Conservation (phyloP, 345 rosid species). For the Cochlearia excelsa region DNA sequence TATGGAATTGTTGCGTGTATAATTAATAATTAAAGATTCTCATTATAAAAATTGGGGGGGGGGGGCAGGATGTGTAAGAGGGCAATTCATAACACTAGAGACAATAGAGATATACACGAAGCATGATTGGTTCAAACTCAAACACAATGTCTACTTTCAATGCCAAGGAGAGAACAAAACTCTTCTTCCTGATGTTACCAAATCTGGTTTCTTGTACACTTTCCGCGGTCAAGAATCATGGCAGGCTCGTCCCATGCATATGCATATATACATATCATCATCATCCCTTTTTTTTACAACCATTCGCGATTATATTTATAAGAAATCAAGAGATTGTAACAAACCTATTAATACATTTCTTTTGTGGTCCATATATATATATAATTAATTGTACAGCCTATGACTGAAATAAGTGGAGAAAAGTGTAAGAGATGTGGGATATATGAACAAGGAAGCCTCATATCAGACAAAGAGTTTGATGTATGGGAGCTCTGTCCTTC, state of each 20-base stretch:
- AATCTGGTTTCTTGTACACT: constrained; percentile 33
- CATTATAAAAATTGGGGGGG: not conserved
- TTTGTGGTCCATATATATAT: no score
- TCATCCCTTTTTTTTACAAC: no score
- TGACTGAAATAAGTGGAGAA: constrained; percentile 48
- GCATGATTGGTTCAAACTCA: constrained; percentile 50
- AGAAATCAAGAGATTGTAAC: no score
- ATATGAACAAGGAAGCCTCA: constrained; percentile 60
- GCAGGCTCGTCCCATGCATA: constrained; percentile 45
- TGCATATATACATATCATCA: no score
- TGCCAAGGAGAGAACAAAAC: constrained; percentile 63
- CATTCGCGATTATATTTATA: no score
- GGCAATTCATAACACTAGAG: constrained; percentile 49
- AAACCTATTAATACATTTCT: no score
- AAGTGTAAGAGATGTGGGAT: constrained; percentile 96
- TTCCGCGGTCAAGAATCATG: constrained; percentile 76
- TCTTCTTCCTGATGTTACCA: constrained; percentile 56
- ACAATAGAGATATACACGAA: constrained; percentile 49
- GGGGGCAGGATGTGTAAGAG: constrained; percentile 32
- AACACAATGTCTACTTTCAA: constrained; percentile 58
- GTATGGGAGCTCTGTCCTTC: constrained; percentile 59
- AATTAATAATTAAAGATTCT: no score
- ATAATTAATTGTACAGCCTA: constrained; percentile 46
- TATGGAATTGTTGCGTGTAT: no score
- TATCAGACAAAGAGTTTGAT: constrained; percentile 61